Base-by-base conservation (phyloP, 1,139 yeast genomes). In the Yamadazyma dushanensis region DNA sequence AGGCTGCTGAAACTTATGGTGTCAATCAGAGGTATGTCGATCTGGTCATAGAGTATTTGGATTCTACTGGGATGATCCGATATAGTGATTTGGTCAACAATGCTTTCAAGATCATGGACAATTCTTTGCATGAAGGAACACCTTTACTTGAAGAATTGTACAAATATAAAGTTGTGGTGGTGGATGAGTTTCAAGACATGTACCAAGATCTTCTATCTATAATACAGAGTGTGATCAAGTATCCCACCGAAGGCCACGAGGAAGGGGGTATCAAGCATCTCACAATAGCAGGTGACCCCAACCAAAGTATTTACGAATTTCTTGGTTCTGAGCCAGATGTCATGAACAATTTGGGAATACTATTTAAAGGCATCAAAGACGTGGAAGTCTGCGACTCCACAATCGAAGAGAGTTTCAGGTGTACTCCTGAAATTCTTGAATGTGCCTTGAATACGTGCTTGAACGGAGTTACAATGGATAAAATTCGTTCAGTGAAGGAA, bases 121-220 rank as follows among this genome's bases (percentile, higher is more conserved):
- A 26, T 7, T 56, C 30, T 15, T 29, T 35, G 7, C 39, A 40
- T 35, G 29, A 26, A 10, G 31, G 29, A 10, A 9, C 10, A 3
- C 23, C 36, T 9, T 21, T n/a, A 4, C 58, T 66, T 9, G 53
- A 56, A 1, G 56, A 52, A 24, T 33, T 69, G 20, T 42, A 50
- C 5, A 46, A 49, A 11, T 61, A 58, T 36, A 59, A 57, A 38
- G 70, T 57, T 3, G 63, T 83, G 0, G 56, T 85, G 0, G 78
- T 84, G 9, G 95, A 85, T 56, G 95, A 85, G 56, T 81, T 80
- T 50, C 94, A 85, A 53, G 95, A 85, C 56, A 68, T 83, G 57
- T 74, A 79, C 44, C 69, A 71, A 0, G 65, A 63, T n/a, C 61
- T 83, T 17, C 52, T 76, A 31, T 61, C 66, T 9, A 54, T 84